These are phyloP conservation scores for Syzygium aromaticum DNA, from an alignment of 345 rosid genomes.

Conservation along the genomic window DNA sequence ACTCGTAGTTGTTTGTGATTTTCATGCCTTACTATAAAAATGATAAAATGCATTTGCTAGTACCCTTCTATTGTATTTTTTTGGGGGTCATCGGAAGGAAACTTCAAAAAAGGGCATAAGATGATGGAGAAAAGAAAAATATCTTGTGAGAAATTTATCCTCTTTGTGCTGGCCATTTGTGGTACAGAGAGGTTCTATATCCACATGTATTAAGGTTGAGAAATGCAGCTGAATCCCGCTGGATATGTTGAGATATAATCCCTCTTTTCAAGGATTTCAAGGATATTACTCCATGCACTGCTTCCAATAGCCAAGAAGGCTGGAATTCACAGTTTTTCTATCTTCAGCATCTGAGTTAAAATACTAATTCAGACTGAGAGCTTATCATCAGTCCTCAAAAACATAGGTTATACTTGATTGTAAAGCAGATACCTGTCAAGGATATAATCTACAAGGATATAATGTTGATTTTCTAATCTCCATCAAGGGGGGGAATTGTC, in stretches of 20 bases:
- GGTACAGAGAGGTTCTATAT: neutral
- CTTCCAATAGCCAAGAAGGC: neutral
- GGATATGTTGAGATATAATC: neutral
- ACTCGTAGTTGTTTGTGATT: neutral
- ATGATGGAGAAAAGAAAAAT: neutral
- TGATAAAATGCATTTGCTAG: neutral
- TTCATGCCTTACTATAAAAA: neutral
- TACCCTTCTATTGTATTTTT: neutral
- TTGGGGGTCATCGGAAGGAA: neutral
- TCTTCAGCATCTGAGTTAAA: neutral
- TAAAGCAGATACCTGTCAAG: too few species aligned
- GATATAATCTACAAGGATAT: too few species aligned
- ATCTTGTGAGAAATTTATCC: neutral
- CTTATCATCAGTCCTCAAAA: neutral
- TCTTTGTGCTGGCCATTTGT: neutral
- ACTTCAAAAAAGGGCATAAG: neutral
- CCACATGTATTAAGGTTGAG: neutral
- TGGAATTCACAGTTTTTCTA: neutral
- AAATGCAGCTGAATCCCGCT: neutral
- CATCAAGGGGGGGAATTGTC: neutral
- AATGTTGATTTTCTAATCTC: neutral
- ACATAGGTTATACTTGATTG: neutral
- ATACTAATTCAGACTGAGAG: neutral
- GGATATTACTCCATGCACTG: neutral
- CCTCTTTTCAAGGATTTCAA: neutral